Conservation (phyloP, 1,284 basidiomycete species). For the Ustilago trichophora region DNA sequence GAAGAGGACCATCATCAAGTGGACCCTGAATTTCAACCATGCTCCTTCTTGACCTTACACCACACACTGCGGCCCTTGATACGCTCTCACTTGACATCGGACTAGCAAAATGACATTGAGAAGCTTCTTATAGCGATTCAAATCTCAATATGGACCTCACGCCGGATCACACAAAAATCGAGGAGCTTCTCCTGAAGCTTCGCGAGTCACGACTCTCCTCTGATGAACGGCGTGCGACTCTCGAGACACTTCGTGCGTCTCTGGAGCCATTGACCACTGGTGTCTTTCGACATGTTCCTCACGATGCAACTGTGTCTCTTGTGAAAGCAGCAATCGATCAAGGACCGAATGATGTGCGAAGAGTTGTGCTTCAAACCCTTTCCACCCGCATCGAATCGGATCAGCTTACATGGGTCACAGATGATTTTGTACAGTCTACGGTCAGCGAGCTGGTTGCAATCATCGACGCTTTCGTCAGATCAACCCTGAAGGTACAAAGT, state of each 20-base stretch:
- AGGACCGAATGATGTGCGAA: conserved; percentile 22
- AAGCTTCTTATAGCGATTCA: too few species aligned
- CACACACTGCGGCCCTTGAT: neutral
- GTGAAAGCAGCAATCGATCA: neutral
- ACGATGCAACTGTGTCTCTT: neutral
- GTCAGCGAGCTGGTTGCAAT: conserved; percentile 3
- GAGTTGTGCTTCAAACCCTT: conserved; percentile 7
- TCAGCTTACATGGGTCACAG: neutral
- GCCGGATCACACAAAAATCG: neutral
- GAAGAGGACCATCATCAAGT: neutral
- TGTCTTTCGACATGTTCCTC: neutral
- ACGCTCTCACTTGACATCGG: too few species aligned
- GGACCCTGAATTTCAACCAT: conserved; percentile 9
- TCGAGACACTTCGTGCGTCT: conserved; percentile 10
- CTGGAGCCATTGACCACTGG: neutral
- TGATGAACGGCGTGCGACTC: conserved; percentile 16
- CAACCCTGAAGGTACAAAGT: conserved; percentile 21
- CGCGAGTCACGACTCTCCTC: conserved; percentile 29
- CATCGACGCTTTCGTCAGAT: conserved; percentile 11
- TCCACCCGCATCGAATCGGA: conserved; percentile 6
- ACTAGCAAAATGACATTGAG: too few species aligned
- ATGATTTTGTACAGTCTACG: neutral
- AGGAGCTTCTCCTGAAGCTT: conserved; percentile 10
- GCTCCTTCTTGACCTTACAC: neutral
- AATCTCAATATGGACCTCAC: too few species aligned